Percentiles rank a stretch among this genome's conserved stretches.
phyloP scores from a whole-genome alignment of 306 rosid species.

The Calophaca sinica region DNA sequence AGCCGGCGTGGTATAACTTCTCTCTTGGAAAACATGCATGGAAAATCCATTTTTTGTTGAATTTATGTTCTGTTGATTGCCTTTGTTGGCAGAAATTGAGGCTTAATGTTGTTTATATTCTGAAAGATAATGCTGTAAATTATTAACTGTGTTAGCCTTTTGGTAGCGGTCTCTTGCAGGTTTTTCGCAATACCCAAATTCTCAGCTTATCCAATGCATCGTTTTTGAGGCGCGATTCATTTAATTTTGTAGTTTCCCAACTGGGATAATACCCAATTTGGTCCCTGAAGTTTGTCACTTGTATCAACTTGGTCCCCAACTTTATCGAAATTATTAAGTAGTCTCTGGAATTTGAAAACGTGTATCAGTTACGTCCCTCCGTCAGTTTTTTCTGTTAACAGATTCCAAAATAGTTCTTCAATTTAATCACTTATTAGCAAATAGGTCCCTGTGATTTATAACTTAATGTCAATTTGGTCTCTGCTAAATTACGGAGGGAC shows the following conservation, averaged over 20 bases:
- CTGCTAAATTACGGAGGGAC: too few species aligned
- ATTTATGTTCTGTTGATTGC: slow-evolving; percentile 33
- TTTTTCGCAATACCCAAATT: neutral
- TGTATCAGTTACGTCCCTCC: too few species aligned
- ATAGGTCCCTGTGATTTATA: too few species aligned
- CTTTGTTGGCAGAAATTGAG: slow-evolving; percentile 31
- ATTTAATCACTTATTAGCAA: too few species aligned
- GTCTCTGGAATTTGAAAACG: too few species aligned
- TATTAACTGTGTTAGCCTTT: slow-evolving; percentile 18
- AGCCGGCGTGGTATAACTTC: slow-evolving; percentile 9
- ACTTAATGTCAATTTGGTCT: too few species aligned
- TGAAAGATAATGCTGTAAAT: slow-evolving; percentile 36
- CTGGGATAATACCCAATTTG: too few species aligned
- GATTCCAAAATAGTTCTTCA: too few species aligned
- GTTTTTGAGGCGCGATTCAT: slow-evolving; percentile 5
- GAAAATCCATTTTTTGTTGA: slow-evolving; percentile 29
- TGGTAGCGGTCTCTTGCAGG: neutral
- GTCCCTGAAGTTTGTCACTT: too few species aligned
- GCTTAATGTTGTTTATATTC: slow-evolving; percentile 32
- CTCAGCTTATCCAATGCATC: neutral
- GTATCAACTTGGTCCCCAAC: too few species aligned
- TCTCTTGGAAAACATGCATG: slow-evolving; percentile 16
- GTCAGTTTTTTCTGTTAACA: too few species aligned
- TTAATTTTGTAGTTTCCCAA: neutral
- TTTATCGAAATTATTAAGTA: too few species aligned